A percentile compares a stretch with the other conserved stretches of the same genome.
These are phyloP conservation scores for Fusarium sp. DNA, from an alignment of 2,329 filamentous ascomycete genomes.

Conservation along the genomic window DNA sequence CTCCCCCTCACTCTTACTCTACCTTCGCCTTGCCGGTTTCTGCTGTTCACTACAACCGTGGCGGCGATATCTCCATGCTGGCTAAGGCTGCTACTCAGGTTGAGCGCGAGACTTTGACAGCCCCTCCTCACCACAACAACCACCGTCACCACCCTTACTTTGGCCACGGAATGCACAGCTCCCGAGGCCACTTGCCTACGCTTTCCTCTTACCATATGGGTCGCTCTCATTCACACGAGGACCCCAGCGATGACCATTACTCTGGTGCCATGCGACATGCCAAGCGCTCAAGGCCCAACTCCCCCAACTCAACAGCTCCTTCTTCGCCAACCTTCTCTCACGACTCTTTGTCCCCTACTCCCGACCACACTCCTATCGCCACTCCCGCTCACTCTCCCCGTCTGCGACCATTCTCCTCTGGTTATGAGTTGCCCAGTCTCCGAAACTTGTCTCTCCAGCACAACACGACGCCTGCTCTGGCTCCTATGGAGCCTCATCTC, in stretches of 20 bases:
- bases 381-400: conserved; percentile 96
- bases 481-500: conserved; percentile 70
- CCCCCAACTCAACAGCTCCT: conserved; percentile 93
- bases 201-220: conserved; percentile 95
- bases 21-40: conserved; percentile 70
- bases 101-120: conserved; percentile 68
- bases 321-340: conserved; percentile 97
- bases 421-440: conserved; percentile 86
- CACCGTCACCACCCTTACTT: conserved; percentile 69
- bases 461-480: conserved; percentile 67
- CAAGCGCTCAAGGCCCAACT: conserved; percentile 93
- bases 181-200: conserved; percentile 76
- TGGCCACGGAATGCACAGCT: conserved; percentile 61
- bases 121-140: conserved; percentile 57
- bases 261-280: conserved; percentile 75
- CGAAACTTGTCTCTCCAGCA: conserved; percentile 71
- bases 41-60: conserved; percentile 65
- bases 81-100: conserved; percentile 72
- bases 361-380: conserved; percentile 97
- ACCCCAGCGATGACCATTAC: conserved; percentile 83
- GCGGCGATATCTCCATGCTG: conserved; percentile 70
- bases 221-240: conserved; percentile 85
- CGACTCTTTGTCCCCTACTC: conserved; percentile 93
- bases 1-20: conserved; percentile 90
- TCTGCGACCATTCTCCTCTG: conserved; percentile 81